A percentile compares a stretch with the other conserved stretches of the same genome.
phyloP scores from a whole-genome alignment of 495 filamentous ascomycete species.

The Friedmanniomyces endolithicus region DNA sequence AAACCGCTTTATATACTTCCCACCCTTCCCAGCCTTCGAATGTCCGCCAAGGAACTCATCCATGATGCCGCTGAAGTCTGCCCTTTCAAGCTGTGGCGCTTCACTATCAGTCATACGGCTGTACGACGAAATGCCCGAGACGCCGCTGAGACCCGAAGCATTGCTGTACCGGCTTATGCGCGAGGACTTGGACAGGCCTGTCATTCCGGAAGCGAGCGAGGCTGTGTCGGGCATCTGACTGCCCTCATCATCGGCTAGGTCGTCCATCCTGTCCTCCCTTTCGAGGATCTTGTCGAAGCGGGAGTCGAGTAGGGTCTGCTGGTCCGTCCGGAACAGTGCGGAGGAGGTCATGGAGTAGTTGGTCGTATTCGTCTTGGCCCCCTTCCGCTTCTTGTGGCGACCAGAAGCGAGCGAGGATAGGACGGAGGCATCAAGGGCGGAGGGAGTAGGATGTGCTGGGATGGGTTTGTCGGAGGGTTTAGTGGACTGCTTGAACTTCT shows the following conservation, averaged over 20 bases:
- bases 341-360: conserved; percentile 96
- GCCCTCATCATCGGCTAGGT: conserved; percentile 39
- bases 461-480: conserved; percentile 31
- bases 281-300: conserved; percentile 78
- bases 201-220: conserved; percentile 44
- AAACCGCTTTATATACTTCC: conserved; percentile 59
- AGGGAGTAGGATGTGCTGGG: conserved; percentile 35
- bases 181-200: conserved; percentile 34
- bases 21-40: conserved; percentile 54
- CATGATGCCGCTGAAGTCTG: conserved; percentile 77
- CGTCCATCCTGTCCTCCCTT: conserved; percentile 66
- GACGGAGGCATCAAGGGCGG: conserved; percentile 61
- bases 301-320: conserved; percentile 71
- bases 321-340: conserved; percentile 74
- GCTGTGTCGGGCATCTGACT: conserved; percentile 41
- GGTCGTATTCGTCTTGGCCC: conserved; percentile 76
- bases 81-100: conserved; percentile 38
- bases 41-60: conserved; percentile 84
- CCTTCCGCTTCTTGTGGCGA: conserved; percentile 78
- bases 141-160: conserved; percentile 33
- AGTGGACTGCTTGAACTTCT: conserved; percentile 63
- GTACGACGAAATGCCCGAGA: conserved; percentile 26
- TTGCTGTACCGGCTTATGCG: conserved; percentile 25
- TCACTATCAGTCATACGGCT: conserved; percentile 22
- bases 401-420: conserved; percentile 48